A percentile compares a stretch with the other conserved stretches of the same genome.
Evolutionary conservation across 1,139 yeast genomes (phyloP).

Genomic region (Wickerhamomyces sp.): DNA sequence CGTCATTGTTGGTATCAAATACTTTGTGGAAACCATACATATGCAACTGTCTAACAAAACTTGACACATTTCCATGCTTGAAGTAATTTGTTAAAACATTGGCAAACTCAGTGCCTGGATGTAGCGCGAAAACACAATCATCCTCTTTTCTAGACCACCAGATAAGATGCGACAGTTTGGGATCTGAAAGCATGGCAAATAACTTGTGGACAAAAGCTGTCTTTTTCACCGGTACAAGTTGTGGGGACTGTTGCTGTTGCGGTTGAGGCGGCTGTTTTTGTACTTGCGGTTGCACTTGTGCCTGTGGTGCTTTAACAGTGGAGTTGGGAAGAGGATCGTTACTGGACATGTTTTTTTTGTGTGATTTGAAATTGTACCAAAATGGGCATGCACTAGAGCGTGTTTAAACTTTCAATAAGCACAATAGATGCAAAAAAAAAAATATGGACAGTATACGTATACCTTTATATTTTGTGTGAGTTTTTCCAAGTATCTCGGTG

Average conservation of each 20-base stretch:
- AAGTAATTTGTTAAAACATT: constrained; percentile 63
- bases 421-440: no score
- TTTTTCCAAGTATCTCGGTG: no score
- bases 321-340: no score
- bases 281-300: no score
- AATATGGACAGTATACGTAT: no score
- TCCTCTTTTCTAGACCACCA: constrained; percentile 75
- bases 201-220: constrained; percentile 64
- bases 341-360: no score
- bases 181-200: constrained; percentile 53
- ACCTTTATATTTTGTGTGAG: no score
- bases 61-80: constrained; percentile 72
- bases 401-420: no score
- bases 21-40: constrained; percentile 81
- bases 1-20: constrained; percentile 25
- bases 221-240: constrained; percentile 32
- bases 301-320: no score
- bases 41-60: constrained; percentile 66
- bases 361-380: no score
- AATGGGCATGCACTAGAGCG: no score
- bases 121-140: constrained; percentile 53
- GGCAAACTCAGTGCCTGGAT: constrained; percentile 63
- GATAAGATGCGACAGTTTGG: constrained; percentile 47
- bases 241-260: not conserved
- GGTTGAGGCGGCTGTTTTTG: not conserved